phyloP scores from a whole-genome alignment of 305 asterid genomes.

The Solanum hybrid region DNA sequence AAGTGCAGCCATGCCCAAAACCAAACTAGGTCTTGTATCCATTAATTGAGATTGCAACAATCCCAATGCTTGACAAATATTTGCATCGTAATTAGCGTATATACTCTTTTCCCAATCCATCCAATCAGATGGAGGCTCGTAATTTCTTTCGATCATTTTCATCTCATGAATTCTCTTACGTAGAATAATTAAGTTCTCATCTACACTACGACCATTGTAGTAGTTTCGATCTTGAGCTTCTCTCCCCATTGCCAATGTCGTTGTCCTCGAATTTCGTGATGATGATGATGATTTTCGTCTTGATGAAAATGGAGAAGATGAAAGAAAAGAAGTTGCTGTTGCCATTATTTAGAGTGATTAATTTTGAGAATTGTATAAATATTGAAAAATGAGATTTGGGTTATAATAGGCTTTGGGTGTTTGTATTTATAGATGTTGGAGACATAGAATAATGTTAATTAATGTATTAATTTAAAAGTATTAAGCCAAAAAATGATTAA shows the following conservation, averaged over 20 bases:
- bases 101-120: conserved; percentile 33
- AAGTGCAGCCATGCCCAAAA: conserved; percentile 17
- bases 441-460: neutral
- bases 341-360: conserved; percentile 1
- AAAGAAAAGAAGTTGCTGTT: neutral
- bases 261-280: neutral
- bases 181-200: conserved; percentile 24
- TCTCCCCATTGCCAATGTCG: conserved; percentile 9
- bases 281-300: neutral
- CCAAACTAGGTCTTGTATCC: conserved; percentile 24
- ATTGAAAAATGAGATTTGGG: neutral
- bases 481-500: neutral
- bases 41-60: conserved; percentile 17
- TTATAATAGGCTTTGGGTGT: neutral
- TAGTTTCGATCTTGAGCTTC: conserved; percentile 4
- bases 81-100: conserved; percentile 11
- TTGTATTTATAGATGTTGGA: conserved; percentile 7
- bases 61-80: conserved; percentile 26
- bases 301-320: neutral
- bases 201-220: conserved; percentile 12
- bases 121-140: conserved; percentile 26
- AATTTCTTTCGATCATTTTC: conserved; percentile 24
- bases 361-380: neutral
- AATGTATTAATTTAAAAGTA: neutral
- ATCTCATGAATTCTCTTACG: conserved; percentile 29